phyloP scores from a whole-genome alignment of 352 stramenopile species.

The Globisporangium apiculatum region DNA sequence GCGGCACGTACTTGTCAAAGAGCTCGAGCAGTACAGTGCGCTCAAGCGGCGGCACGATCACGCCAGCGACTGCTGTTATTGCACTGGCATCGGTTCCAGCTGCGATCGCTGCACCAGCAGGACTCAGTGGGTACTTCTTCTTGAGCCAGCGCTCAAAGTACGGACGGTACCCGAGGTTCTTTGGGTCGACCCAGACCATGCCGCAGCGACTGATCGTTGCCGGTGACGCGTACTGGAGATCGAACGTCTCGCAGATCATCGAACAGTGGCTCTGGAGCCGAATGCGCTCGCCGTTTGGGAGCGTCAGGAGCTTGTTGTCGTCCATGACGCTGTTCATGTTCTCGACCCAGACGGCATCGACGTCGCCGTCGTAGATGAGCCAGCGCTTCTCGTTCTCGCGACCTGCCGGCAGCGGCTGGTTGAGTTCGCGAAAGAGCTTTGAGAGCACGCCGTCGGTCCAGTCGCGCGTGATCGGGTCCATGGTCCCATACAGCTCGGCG shows the following conservation, averaged over 20 bases:
- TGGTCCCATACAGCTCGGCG: slow-evolving; percentile 92
- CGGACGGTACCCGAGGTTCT: slow-evolving; percentile 92
- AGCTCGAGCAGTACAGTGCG: slow-evolving; percentile 63
- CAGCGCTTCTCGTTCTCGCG: slow-evolving; percentile 93
- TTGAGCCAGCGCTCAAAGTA: slow-evolving; percentile 95
- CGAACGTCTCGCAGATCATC: slow-evolving; percentile 95
- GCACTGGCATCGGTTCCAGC: not conserved
- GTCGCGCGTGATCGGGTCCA: slow-evolving; percentile 94
- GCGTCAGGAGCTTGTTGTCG: slow-evolving; percentile 93
- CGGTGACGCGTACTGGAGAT: slow-evolving; percentile 93
- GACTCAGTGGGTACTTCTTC: slow-evolving; percentile 66
- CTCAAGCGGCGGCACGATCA: slow-evolving; percentile 33
- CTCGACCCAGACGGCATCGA: slow-evolving; percentile 96
- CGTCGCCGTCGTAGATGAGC: slow-evolving; percentile 95
- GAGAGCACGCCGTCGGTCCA: slow-evolving; percentile 94
- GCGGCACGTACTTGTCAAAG: slow-evolving; percentile 92
- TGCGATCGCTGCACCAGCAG: not conserved
- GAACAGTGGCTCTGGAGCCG: slow-evolving; percentile 88
- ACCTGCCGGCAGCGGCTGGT: slow-evolving; percentile 84
- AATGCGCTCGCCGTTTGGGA: slow-evolving; percentile 95
- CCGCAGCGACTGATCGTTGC: slow-evolving; percentile 93
- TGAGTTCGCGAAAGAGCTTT: slow-evolving; percentile 93
- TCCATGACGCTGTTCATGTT: slow-evolving; percentile 99
- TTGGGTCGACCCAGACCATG: slow-evolving; percentile 96
- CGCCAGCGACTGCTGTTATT: slow-evolving; percentile 1